Evolutionary conservation across 2,329 filamentous ascomycete genomes (phyloP).

Genomic region (Shiraia bambusicola): DNA sequence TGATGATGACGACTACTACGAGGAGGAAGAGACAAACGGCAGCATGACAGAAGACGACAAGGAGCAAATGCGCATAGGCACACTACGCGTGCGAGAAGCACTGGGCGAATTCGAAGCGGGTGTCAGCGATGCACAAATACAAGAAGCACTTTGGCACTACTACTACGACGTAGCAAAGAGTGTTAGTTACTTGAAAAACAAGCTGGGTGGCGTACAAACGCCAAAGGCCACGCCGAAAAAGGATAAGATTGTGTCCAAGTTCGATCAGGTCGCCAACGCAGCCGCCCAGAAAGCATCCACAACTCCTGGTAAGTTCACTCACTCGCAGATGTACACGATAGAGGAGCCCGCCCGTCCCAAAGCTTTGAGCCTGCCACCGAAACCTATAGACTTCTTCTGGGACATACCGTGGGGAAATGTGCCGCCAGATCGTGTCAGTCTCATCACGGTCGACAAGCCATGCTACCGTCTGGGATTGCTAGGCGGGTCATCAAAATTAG

Average conservation of each 20-base stretch:
- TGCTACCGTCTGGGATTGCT: constrained; percentile 67
- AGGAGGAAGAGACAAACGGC: constrained; percentile 24
- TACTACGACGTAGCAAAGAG: constrained; percentile 91
- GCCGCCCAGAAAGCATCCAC: constrained; percentile 44
- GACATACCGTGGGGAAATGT: constrained; percentile 85
- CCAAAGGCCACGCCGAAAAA: constrained; percentile 40
- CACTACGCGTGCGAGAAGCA: constrained; percentile 63
- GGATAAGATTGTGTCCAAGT: constrained; percentile 46
- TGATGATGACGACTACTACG: constrained; percentile 51
- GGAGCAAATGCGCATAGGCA: constrained; percentile 64
- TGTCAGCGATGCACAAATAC: constrained; percentile 70
- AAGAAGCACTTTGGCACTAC: constrained; percentile 92
- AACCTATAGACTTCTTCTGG: constrained; percentile 62
- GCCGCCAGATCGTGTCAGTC: constrained; percentile 63
- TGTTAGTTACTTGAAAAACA: constrained; percentile 75
- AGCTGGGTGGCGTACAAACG: constrained; percentile 15
- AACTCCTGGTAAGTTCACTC: constrained; percentile 49
- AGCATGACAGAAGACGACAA: constrained; percentile 34
- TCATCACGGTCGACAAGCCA: constrained; percentile 62
- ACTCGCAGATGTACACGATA: constrained; percentile 14
- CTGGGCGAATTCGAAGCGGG: constrained; percentile 63
- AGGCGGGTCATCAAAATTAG: constrained; percentile 84
- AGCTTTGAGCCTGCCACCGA: constrained; percentile 37
- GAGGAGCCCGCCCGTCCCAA: constrained; percentile 17
- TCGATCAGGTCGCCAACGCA: constrained; percentile 48